These are phyloP conservation scores for Rosa chinensis DNA, from an alignment of 306 rosid species.

Conservation along the genomic window DNA sequence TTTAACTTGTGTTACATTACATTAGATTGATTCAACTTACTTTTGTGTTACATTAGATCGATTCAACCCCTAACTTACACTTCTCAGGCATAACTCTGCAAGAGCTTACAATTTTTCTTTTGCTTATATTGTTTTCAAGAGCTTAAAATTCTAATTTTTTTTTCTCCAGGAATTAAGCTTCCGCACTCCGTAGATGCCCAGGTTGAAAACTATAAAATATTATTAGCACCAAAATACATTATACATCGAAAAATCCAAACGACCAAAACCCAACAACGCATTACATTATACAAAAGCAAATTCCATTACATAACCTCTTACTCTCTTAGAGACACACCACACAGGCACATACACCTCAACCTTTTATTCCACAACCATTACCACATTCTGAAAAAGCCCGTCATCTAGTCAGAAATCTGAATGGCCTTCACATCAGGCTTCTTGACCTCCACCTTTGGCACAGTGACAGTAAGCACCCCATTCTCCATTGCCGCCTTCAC, in stretches of 20 bases:
- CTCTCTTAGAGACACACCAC: background rate
- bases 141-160: no score
- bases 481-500: constrained; percentile 37
- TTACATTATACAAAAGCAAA: background rate
- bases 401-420: constrained; percentile 25
- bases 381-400: background rate
- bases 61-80: no score
- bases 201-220: no score
- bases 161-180: no score
- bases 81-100: no score
- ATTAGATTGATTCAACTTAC: no score
- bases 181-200: no score
- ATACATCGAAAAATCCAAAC: background rate
- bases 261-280: background rate
- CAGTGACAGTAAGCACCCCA: constrained; percentile 36
- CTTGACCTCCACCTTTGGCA: constrained; percentile 36
- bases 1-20: no score
- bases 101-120: no score
- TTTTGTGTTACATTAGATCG: no score
- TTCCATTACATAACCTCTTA: background rate
- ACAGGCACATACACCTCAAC: background rate
- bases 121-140: no score
- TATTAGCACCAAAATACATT: background rate
- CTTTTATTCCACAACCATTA: background rate
- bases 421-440: constrained; percentile 29